Conservation (phyloP, 129 eudicot species). For the Glebionis coronaria region DNA sequence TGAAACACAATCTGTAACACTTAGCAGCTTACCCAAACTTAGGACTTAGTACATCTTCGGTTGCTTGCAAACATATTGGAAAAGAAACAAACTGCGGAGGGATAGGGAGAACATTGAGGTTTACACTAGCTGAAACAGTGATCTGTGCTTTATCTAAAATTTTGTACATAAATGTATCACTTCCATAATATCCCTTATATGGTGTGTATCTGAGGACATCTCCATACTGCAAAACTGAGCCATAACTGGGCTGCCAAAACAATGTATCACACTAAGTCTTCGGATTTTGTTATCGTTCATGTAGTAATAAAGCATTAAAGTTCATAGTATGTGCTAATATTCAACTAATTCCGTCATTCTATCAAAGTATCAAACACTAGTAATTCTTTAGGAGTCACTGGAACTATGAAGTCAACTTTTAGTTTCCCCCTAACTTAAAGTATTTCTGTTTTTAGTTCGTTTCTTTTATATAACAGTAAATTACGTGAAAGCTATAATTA, state of each 20-base stretch:
- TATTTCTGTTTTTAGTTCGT: no score
- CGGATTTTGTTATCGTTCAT: background rate
- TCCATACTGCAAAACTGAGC: conserved; percentile 69
- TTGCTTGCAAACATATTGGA: conserved; percentile 60
- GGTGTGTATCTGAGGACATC: conserved; percentile 68
- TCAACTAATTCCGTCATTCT: no score
- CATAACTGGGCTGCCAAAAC: conserved; percentile 74
- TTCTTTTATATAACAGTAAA: no score
- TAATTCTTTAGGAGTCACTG: no score
- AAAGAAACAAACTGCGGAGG: conserved; percentile 83
- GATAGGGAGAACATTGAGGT: conserved; percentile 52
- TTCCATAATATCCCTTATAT: conserved; percentile 69
- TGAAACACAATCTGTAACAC: background rate
- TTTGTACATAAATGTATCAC: conserved; percentile 63
- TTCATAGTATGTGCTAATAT: no score
- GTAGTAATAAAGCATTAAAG: no score
- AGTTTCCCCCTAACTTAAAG: no score
- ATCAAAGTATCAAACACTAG: no score
- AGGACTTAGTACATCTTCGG: conserved; percentile 72
- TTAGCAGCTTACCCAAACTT: conserved; percentile 55
- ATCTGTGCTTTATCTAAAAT: conserved; percentile 43
- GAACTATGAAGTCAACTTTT: no score
- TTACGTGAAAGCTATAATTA: no score
- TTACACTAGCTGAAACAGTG: conserved; percentile 53
- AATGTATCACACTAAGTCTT: background rate